Evolutionary conservation across 2,329 filamentous ascomycete species (phyloP).

Genomic region (Ophiosphaerella narmari): DNA sequence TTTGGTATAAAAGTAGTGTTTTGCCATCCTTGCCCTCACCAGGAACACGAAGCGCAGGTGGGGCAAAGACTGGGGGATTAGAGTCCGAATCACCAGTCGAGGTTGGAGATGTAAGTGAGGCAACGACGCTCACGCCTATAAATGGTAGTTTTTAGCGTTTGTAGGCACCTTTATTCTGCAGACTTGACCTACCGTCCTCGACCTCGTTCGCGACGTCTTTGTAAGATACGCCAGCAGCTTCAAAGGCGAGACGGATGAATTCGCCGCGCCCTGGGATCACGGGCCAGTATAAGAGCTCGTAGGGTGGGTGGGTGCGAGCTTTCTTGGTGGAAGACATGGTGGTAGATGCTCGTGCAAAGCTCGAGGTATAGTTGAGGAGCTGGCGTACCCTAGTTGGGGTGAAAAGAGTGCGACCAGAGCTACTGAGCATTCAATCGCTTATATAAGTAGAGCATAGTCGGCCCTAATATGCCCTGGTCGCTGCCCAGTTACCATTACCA

Average conservation of each 20-base stretch:
- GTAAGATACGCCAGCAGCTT: conserved; percentile 69
- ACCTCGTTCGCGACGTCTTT: conserved; percentile 61
- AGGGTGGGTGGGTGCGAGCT: conserved; percentile 49
- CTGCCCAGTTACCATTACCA: background rate
- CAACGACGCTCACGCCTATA: conserved; percentile 54
- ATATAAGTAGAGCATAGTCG: background rate
- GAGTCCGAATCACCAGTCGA: conserved; percentile 53
- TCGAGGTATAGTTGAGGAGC: background rate
- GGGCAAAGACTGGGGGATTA: conserved; percentile 70
- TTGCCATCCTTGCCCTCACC: conserved; percentile 57
- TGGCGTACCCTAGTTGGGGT: background rate
- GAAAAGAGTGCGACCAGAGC: background rate
- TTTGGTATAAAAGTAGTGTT: conserved; percentile 68
- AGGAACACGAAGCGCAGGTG: conserved; percentile 64
- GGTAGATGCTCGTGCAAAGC: background rate
- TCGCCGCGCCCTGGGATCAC: conserved; percentile 74
- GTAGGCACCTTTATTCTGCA: background rate
- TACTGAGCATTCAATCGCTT: background rate
- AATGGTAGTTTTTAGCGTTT: background rate
- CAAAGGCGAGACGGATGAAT: conserved; percentile 72
- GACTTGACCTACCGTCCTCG: conserved; percentile 48
- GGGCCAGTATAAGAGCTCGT: conserved; percentile 74
- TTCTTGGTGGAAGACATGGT: conserved; percentile 33
- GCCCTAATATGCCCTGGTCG: background rate
- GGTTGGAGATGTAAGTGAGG: conserved; percentile 53